Base-by-base conservation (phyloP, 75 land plant species). In the Pseudotsuga menziesii region DNA sequence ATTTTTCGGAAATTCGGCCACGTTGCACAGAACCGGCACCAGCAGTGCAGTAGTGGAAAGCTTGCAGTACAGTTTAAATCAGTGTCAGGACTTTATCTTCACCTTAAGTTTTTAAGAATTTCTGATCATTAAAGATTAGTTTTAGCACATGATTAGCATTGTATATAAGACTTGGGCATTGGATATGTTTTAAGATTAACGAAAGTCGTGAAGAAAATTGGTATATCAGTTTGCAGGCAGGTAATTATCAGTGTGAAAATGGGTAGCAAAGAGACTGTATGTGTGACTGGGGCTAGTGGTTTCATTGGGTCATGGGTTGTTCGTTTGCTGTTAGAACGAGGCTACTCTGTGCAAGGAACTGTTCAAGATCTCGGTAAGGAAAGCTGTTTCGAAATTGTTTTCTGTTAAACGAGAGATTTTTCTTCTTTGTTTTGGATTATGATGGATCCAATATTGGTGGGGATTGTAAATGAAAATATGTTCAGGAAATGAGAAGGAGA, bases 211-310 rank as follows among this genome's bases (percentile, higher is more conserved):
- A 48, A 48, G 54, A 12, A 48, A 48, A 48, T 2, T 48, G 12
- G 54, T 20, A 20, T 60, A 19, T 60, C 22, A 60, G 20, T 60
- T 3, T 60, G 61, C 61, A 60, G 61, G 61, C 8, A 20, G 23
- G 23, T 7, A 20, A 60, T 48, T 48, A 48, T 48, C 54, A 48
- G 54, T 48, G 54, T 9, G 48, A 69, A 13, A 56, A 73, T 73
- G 75, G 75, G 15, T 25, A 73, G 57, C 58, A 56, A 73, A 73
- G 77, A 81, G 23, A 78, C 71, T 32, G 89, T 86, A 35, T 89
- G 91, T 64, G 91, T 89, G 58, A 89, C 89, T 29, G 91, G 91
- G 57, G 89, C 80, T 22, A 84, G 85, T 64, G 91, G 91, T n/a
- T 89, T 89, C 82, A 86, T 89, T 63, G 91, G 87, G 9, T 84